Base-by-base conservation (phyloP, 257 asterid genomes). In the Leptodermis oblonga region DNA sequence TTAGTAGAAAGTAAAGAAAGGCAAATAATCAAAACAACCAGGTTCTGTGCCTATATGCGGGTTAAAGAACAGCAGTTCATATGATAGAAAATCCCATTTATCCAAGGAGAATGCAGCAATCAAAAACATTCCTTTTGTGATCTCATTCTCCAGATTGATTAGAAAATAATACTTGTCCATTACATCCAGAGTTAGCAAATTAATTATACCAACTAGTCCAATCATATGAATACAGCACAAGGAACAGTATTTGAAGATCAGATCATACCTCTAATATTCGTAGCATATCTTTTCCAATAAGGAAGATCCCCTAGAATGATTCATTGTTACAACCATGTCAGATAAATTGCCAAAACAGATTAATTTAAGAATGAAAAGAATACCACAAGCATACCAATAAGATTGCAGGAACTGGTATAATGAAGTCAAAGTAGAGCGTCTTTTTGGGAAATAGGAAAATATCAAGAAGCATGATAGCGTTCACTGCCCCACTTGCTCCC, bases 401-500 rank as follows among this genome's bases (percentile, higher is more conserved):
- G 64, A 83, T 72, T 59, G 97, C 99, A 31, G 99, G 99, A 72
- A 93, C 80, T 7, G 99, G 97, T 69, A 90, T 78, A 53, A 93
- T 15, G 11, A 88, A 76, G 76, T 87, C 85, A 6, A 87, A 25
- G 65, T 69, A 85, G 66, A 93, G 63, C 42, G 91, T 90, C 73
- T 81, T 85, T 53, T 55, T 78, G 2, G 97, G 99, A 72, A 62
- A 82, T 20, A 93, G 92, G 80, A 93, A 90, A 65, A 93, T 90
- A 63, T 90, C 87, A 34, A 90, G 96, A 81, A 93, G 86, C 96
- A 93, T 70, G 56, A 93, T 80, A 7, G 99, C 97, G 77, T 87
- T 93, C 79, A 90, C 91, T 62, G 99, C 99, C 78, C 96, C 99
- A 67, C 97, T 90, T 46, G 99, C 99, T 67, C 99, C 99, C 99